Base-by-base conservation (phyloP, 2,329 filamentous ascomycete species). In the Hypoxylon sp. region DNA sequence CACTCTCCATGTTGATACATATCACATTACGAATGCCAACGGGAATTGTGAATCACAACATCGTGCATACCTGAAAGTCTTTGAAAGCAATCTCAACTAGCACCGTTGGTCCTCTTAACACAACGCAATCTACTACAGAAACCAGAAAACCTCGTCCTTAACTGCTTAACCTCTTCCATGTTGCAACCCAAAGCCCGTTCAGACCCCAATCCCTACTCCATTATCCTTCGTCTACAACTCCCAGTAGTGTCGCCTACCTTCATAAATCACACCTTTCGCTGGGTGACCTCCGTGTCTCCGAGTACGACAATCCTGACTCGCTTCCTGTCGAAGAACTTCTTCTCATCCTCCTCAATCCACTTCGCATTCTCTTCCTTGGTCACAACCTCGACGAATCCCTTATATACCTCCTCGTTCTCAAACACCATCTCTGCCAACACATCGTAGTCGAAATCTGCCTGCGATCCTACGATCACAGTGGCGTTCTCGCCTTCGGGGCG, bases 361-460 rank as follows among this genome's bases (percentile, higher is more conserved):
- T 44, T 44, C 17, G 40, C 40, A 44, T 44, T 44, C 7, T 44
- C 40, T 8, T 22, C 17, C 8, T 7, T 44, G 17, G 7, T 22
- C 17, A 44, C 5, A 11, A 22, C 3, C 7, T 44, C 17, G 17
- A 11, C 2, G 11, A 44, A 44, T 8, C 7, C 40, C 40, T 22
- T 10, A 44, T 11, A 44, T 17, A 22, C 40, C 1, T 44, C 53
- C 27, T 57, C 51, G 46, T 11, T 14, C 33, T 62, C 64, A 20
- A 68, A 68, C 1, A 48, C 37, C 42, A 68, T 59, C 13, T 68
- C 65, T 3, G 61, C 61, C 13, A 61, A 0, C 3, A 57, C 65
- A 10, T 68, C 65, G 42, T 50, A 68, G 13, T 64, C 65, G 50
- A 68, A 64, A 30, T 68, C 55, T 1, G 31, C 55, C 50, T 64